A percentile compares a stretch with the other conserved stretches of the same genome.
Conservation (phyloP, 2,329 filamentous ascomycete genomes). For the Fusarium sp. region DNA sequence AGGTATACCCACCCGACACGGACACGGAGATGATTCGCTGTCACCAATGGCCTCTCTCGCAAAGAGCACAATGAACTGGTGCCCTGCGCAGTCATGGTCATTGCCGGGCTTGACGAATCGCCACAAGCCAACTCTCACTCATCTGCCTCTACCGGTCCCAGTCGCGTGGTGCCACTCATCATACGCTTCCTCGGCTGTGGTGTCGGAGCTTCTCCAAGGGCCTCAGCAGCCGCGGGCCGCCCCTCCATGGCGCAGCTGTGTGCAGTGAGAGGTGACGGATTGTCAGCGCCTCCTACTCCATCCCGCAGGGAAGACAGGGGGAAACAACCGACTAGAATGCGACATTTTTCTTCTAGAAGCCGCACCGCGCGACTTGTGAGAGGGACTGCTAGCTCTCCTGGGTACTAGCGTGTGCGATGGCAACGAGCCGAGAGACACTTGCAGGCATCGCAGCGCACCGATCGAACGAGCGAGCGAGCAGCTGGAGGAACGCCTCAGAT, state of each 20-base stretch:
- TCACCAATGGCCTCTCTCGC: constrained; percentile 1
- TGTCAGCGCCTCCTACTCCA: constrained; percentile 21
- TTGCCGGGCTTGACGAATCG: neutral
- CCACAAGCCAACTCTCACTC: constrained; percentile 3
- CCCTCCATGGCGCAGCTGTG: constrained; percentile 7
- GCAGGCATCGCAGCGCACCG: constrained; percentile 14
- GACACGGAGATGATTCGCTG: neutral
- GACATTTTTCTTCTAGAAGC: constrained; percentile 36
- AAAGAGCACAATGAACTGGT: neutral
- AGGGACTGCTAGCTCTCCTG: constrained; percentile 4
- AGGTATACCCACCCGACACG: neutral
- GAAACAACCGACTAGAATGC: constrained; percentile 24
- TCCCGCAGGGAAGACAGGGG: constrained; percentile 24
- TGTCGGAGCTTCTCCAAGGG: constrained; percentile 3
- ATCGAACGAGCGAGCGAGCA: constrained; percentile 29
- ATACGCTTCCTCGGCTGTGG: constrained; percentile 11
- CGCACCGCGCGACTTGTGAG: constrained; percentile 12
- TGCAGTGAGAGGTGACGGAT: constrained; percentile 2
- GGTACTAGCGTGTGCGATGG: constrained; percentile 8
- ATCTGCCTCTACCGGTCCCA: constrained; percentile 1
- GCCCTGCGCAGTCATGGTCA: neutral
- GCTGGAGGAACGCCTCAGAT: constrained; percentile 20
- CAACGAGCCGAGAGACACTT: constrained; percentile 18
- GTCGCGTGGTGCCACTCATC: constrained; percentile 9
- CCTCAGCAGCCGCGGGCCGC: constrained; percentile 10